Conservation (phyloP, 1,284 basidiomycete species). For the Boletellus deceptivus region DNA sequence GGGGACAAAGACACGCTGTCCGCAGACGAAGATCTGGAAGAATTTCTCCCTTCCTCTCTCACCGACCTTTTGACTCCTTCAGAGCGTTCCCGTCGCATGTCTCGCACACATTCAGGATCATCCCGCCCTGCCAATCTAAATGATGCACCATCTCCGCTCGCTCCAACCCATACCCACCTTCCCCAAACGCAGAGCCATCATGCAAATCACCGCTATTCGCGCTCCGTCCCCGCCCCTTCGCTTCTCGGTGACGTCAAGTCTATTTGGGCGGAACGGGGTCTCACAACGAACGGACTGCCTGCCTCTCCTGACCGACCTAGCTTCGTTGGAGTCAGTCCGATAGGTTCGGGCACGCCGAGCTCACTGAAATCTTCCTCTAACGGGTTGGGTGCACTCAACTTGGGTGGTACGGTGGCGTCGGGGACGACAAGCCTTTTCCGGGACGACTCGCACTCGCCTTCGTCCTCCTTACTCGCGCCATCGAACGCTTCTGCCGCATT, state of each 20-base stretch:
- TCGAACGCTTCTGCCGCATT: constrained; percentile 79
- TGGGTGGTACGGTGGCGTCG: constrained; percentile 9
- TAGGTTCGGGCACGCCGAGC: constrained; percentile 45
- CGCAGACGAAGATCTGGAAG: constrained; percentile 79
- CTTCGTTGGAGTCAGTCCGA: constrained; percentile 26
- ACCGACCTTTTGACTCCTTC: constrained; percentile 86
- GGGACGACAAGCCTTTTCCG: constrained; percentile 25
- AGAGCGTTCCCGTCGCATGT: constrained; percentile 76
- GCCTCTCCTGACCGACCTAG: constrained; percentile 30
- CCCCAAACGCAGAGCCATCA: constrained; percentile 33
- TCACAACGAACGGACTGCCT: constrained; percentile 28
- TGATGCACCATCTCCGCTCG: constrained; percentile 23
- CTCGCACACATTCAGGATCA: constrained; percentile 58
- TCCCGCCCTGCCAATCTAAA: constrained; percentile 26
- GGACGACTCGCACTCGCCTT: constrained; percentile 40
- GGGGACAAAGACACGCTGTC: constrained; percentile 44
- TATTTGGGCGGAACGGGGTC: constrained; percentile 58
- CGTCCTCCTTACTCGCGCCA: constrained; percentile 49
- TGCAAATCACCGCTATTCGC: constrained; percentile 67
- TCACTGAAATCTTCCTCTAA: constrained; percentile 45
- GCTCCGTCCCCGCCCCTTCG: constrained; percentile 73
- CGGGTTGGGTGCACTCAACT: constrained; percentile 34
- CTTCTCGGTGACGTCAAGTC: constrained; percentile 70
- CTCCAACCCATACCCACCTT: not conserved
- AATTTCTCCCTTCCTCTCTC: constrained; percentile 82